Evolutionary conservation across 2,329 filamentous ascomycete genomes (phyloP).

Genomic region (Epichloe gansuensis): DNA sequence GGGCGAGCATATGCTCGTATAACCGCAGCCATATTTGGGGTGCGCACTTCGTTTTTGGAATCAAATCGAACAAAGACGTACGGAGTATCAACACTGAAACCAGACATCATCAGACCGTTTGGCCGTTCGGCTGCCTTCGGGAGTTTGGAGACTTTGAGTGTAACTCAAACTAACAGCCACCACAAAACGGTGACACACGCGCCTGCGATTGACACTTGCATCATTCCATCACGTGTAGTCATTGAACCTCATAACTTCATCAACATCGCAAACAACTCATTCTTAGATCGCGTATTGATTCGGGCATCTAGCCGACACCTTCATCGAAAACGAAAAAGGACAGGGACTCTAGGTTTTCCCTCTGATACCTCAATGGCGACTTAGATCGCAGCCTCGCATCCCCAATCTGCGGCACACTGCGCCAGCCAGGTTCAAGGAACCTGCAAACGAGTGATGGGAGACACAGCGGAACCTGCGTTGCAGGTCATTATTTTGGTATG

Average conservation of each 20-base stretch:
- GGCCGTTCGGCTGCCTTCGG: not conserved
- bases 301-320: not conserved
- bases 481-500: slow-evolving; percentile 61
- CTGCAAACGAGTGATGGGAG: slow-evolving; percentile 11
- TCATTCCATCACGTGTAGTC: not conserved
- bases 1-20: not conserved
- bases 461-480: slow-evolving; percentile 36
- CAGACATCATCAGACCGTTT: not conserved
- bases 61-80: not conserved
- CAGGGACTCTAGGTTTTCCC: not conserved
- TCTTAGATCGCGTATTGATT: not conserved
- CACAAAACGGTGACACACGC: slow-evolving; percentile 1
- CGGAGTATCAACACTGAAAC: not conserved
- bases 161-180: not conserved
- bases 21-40: no score
- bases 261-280: not conserved
- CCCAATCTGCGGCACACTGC: not conserved
- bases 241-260: not conserved
- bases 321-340: not conserved
- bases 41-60: no score
- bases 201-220: not conserved
- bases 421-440: not conserved
- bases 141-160: not conserved
- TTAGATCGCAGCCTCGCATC: not conserved
- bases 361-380: not conserved